Percentiles rank a stretch among this genome's conserved stretches.
These are phyloP conservation scores for Phaeotremella skinneri DNA, from an alignment of 768 basidiomycete species.

Conservation along the genomic window DNA sequence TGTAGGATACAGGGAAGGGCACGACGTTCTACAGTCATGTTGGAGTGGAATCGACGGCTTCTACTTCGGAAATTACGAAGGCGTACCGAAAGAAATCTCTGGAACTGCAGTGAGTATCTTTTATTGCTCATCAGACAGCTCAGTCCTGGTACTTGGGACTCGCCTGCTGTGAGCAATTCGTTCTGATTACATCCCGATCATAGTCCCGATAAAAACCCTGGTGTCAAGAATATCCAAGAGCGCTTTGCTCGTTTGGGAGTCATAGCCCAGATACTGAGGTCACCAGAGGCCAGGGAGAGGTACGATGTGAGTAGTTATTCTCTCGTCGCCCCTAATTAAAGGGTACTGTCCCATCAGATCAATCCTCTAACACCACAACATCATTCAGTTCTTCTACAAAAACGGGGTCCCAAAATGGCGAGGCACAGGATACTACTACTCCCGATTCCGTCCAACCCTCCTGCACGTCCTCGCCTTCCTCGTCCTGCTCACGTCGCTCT, in stretches of 20 bases:
- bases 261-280: conserved; percentile 75
- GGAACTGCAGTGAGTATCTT: conserved; percentile 70
- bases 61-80: conserved; percentile 67
- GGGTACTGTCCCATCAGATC: background rate
- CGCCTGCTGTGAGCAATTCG: background rate
- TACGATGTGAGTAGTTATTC: conserved; percentile 54
- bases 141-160: background rate
- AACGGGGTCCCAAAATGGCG: conserved; percentile 97
- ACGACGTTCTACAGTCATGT: conserved; percentile 97
- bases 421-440: conserved; percentile 94
- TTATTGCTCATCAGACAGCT: background rate
- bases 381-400: conserved; percentile 72
- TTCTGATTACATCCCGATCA: conserved; percentile 1
- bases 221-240: conserved; percentile 75
- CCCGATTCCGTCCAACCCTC: conserved; percentile 90
- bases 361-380: background rate
- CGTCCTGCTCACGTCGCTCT: conserved; percentile 66
- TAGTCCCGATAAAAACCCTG: conserved; percentile 94
- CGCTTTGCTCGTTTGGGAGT: conserved; percentile 90
- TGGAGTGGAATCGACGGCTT: conserved; percentile 70
- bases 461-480: conserved; percentile 77
- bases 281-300: conserved; percentile 71
- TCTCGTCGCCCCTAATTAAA: background rate
- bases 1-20: conserved; percentile 62
- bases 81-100: conserved; percentile 91